Evolutionary conservation across 768 basidiomycete genomes (phyloP).

Genomic region (Fomitopsis serialis): DNA sequence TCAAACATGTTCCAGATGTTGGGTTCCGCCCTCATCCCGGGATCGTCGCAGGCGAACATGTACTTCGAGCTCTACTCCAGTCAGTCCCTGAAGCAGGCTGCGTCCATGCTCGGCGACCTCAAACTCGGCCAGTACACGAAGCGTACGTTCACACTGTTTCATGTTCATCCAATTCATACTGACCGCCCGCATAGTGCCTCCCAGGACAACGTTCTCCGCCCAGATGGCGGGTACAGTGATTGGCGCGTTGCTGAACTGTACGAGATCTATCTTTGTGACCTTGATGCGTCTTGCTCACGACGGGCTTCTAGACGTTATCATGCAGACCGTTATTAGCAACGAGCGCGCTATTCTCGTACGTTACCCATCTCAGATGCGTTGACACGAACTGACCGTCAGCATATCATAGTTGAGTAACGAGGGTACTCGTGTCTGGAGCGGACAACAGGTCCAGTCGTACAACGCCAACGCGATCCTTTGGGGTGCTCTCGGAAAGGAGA

Average conservation of each 20-base stretch:
- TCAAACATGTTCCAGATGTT: constrained; percentile 41
- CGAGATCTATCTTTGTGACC: neutral
- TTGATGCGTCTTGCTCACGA: neutral
- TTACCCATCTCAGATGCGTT: neutral
- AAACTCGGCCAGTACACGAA: constrained; percentile 6
- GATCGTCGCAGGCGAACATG: constrained; percentile 48
- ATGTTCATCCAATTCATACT: neutral
- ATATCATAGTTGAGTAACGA: constrained; percentile 32
- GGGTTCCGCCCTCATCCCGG: constrained; percentile 42
- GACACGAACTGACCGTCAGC: neutral
- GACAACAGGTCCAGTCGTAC: constrained; percentile 44
- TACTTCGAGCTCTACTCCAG: constrained; percentile 9
- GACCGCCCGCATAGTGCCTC: neutral
- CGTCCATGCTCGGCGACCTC: constrained; percentile 43
- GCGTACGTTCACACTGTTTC: constrained; percentile 19
- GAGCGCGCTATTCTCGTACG: constrained; percentile 36
- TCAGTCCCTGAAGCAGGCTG: constrained; percentile 28
- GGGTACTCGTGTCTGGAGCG: constrained; percentile 46
- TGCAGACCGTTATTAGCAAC: constrained; percentile 26
- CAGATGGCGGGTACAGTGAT: constrained; percentile 49
- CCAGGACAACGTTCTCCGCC: constrained; percentile 34
- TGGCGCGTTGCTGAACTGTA: constrained; percentile 38
- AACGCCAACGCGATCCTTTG: constrained; percentile 32
- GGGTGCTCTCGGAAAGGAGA: constrained; percentile 6
- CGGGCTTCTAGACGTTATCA: constrained; percentile 18